phyloP scores from a whole-genome alignment of 2,329 filamentous ascomycete species.

The Colletotrichum sojae region DNA sequence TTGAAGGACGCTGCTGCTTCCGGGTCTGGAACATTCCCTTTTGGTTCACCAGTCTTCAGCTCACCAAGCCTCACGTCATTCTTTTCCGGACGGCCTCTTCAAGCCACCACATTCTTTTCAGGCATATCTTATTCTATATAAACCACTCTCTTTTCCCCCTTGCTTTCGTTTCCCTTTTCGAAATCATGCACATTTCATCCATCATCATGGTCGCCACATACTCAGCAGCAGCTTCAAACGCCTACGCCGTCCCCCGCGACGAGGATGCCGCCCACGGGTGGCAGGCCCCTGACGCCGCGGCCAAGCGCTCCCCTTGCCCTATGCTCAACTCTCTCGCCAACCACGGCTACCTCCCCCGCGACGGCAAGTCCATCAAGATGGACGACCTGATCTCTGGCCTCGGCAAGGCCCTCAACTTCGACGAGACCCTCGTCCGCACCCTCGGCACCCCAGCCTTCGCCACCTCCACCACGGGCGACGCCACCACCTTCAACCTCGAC shows the following conservation, averaged over 20 bases:
- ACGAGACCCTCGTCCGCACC: slow-evolving; percentile 43
- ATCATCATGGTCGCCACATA: slow-evolving; percentile 27
- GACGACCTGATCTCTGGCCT: slow-evolving; percentile 42
- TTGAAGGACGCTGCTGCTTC: neutral
- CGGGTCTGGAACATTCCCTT: neutral
- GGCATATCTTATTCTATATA: neutral
- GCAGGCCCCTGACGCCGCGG: slow-evolving; percentile 21
- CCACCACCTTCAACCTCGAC: slow-evolving; percentile 42
- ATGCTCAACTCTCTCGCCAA: slow-evolving; percentile 46
- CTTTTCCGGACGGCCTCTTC: neutral
- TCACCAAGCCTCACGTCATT: neutral
- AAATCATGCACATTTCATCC: slow-evolving; percentile 27
- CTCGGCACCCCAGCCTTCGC: slow-evolving; percentile 52
- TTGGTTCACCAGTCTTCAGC: neutral
- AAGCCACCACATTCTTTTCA: slow-evolving; percentile 8
- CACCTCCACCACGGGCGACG: slow-evolving; percentile 41
- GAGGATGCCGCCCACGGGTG: slow-evolving; percentile 21
- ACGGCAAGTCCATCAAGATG: slow-evolving; percentile 42
- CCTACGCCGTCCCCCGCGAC: slow-evolving; percentile 11
- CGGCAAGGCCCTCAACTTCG: slow-evolving; percentile 41
- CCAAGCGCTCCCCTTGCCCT: slow-evolving; percentile 58
- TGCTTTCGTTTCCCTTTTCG: neutral
- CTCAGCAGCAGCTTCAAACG: slow-evolving; percentile 15
- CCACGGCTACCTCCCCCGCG: slow-evolving; percentile 44
- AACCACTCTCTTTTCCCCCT: neutral